phyloP scores from a whole-genome alignment of 768 basidiomycete species.

The Rhodosporidiobolus sp. region DNA sequence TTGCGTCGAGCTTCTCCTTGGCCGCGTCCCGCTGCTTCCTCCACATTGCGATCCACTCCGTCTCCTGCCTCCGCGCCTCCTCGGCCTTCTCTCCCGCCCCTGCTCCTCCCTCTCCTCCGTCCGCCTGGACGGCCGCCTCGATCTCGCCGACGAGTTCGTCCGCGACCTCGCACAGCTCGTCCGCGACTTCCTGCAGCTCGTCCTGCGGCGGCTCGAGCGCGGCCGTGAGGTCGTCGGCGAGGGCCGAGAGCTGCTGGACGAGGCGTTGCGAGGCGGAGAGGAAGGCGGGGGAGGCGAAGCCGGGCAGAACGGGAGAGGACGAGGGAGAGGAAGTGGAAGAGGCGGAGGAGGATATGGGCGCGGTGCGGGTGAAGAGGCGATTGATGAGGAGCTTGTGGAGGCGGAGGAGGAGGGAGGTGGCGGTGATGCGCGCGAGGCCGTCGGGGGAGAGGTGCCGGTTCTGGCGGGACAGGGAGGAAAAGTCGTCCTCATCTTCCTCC shows the following conservation, averaged over 20 bases:
- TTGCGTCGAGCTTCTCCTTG: conserved; percentile 11
- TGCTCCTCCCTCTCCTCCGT: background rate
- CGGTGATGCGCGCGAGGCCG: background rate
- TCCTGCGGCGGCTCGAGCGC: conserved; percentile 24
- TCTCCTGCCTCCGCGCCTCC: background rate
- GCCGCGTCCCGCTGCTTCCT: conserved; percentile 12
- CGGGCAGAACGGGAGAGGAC: background rate
- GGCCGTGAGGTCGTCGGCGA: conserved; percentile 26
- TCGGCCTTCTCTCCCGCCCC: background rate
- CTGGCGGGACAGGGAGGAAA: background rate
- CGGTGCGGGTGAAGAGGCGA: conserved; percentile 6
- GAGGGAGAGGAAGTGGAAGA: conserved; percentile 11
- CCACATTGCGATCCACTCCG: conserved; percentile 28
- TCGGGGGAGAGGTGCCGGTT: background rate
- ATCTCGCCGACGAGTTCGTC: conserved; percentile 2
- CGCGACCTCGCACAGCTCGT: conserved; percentile 1
- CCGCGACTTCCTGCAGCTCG: background rate
- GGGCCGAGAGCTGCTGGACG: conserved; percentile 1
- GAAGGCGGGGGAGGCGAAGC: background rate
- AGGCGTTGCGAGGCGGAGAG: background rate
- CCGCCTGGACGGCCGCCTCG: conserved; percentile 4
- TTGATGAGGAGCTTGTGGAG: conserved; percentile 15
- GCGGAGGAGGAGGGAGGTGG: conserved; percentile 18
- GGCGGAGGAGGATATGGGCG: background rate
- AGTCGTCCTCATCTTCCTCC: conserved; percentile 6